Percentiles rank a stretch among this genome's conserved stretches.
Evolutionary conservation across 1,284 basidiomycete species (phyloP).

Genomic region (Porodaedalea pini): DNA sequence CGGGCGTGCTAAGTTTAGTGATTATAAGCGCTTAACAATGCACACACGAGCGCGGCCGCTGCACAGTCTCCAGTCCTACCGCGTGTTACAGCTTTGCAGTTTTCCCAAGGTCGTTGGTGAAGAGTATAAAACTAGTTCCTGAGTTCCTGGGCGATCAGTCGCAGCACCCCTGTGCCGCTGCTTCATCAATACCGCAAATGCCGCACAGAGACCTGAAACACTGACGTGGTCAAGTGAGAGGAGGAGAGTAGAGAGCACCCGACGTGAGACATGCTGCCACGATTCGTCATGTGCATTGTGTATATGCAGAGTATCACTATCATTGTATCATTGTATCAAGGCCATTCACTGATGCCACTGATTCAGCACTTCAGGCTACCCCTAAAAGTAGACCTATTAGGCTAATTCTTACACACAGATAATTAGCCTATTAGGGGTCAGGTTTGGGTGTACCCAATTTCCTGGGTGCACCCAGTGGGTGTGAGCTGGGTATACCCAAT

Average conservation of each 20-base stretch:
- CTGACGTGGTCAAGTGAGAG: background rate
- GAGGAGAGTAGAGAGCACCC: background rate
- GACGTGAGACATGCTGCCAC: background rate
- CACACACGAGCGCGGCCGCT: slow-evolving; percentile 12
- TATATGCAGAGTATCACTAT: no score
- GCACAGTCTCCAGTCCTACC: slow-evolving; percentile 1
- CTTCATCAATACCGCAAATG: background rate
- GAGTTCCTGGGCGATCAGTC: background rate
- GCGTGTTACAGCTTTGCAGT: background rate
- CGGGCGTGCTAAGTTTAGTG: background rate
- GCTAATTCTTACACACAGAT: no score
- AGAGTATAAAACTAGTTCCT: no score
- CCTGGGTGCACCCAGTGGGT: no score
- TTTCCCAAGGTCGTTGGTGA: background rate
- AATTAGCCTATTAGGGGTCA: no score
- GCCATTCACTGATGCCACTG: no score
- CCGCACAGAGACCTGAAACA: background rate
- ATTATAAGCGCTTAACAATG: background rate
- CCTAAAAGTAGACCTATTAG: no score
- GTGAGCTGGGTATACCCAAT: no score
- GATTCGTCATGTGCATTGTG: no score
- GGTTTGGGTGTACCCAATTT: no score
- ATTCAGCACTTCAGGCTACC: no score
- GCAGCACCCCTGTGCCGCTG: background rate
- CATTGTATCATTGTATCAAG: no score